Base-by-base conservation (phyloP, 768 basidiomycete genomes). In the Tulasnella sp. region DNA sequence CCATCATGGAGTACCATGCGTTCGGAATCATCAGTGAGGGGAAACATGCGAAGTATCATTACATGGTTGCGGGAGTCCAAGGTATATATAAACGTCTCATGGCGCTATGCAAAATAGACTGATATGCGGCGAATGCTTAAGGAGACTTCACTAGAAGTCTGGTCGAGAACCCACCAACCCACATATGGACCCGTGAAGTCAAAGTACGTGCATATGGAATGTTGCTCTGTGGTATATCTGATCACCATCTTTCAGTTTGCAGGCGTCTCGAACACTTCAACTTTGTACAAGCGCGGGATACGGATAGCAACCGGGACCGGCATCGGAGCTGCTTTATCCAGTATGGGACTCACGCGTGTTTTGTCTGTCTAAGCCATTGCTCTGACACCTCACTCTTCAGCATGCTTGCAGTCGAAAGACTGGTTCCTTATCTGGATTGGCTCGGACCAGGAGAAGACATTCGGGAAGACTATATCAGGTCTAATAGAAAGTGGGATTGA, bases 281-380 rank as follows among this genome's bases (percentile, higher is more conserved):
- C 77, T 2, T 71, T 89, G n/a, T 89, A 88, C 72, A 83, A 76
- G 63, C 81, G 84, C 56, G 86, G 86, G 19, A 84, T 89, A 65
- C 82, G 87, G 62, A 79, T 89, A 48, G 88, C 86, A 70, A 89
- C 86, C 0, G 86, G 86, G 38, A 87, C 86, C 10, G 87, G 86
- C 61, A 80, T 89, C 63, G 87, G 86, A 24, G 83, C 86, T 42
- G 85, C 84, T 2, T 77, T 89, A 42, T 81, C 85, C 19, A 88
- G 54, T 56, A 46, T 27, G 54, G 21, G 15, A 21, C 29, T 30
- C 21, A 11, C 19, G n/a, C 54, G 34, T 24, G 25, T 4, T 27
- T 5, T 5, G 19, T 48, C 5, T 7, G 7, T 5, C 5, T 48
- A 19, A 56, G 24, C 44, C 42, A 8, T 4, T 22, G 24, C 49